These are phyloP conservation scores for Candida sojae DNA, from an alignment of 1,139 yeast genomes.

Conservation along the genomic window DNA sequence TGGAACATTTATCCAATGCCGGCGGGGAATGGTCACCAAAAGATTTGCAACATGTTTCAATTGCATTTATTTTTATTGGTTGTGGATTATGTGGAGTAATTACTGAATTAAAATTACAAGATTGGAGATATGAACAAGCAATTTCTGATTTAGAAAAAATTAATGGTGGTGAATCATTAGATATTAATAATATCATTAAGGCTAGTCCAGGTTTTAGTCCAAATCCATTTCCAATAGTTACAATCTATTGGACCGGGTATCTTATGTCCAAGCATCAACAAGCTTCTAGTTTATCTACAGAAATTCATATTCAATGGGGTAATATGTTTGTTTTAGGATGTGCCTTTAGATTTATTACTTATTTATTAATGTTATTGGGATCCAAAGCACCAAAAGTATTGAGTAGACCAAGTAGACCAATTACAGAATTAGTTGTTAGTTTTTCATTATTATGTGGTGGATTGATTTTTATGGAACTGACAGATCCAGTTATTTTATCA, in stretches of 20 bases:
- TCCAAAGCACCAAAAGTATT: constrained; percentile 23
- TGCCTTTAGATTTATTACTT: constrained; percentile 70
- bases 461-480: constrained; percentile 85
- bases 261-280: constrained; percentile 95
- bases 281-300: constrained; percentile 73
- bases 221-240: constrained; percentile 91
- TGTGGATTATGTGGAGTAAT: constrained; percentile 90
- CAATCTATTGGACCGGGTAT: constrained; percentile 96
- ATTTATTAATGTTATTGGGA: constrained; percentile 54
- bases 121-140: constrained; percentile 50
- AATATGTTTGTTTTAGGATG: constrained; percentile 75
- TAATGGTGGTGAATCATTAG: neutral
- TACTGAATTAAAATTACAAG: constrained; percentile 59
- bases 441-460: constrained; percentile 89
- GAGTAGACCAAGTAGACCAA: constrained; percentile 59
- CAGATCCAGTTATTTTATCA: constrained; percentile 80
- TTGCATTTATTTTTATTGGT: constrained; percentile 93
- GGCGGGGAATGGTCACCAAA: constrained; percentile 88
- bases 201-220: constrained; percentile 78
- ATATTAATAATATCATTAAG: constrained; percentile 18
- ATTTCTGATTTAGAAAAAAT: constrained; percentile 20
- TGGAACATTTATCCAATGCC: constrained; percentile 77
- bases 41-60: constrained; percentile 92
- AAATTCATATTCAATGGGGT: constrained; percentile 92
- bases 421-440: constrained; percentile 78